Base-by-base conservation (phyloP, 805 yeast genomes). In the Clavispora fructus region DNA sequence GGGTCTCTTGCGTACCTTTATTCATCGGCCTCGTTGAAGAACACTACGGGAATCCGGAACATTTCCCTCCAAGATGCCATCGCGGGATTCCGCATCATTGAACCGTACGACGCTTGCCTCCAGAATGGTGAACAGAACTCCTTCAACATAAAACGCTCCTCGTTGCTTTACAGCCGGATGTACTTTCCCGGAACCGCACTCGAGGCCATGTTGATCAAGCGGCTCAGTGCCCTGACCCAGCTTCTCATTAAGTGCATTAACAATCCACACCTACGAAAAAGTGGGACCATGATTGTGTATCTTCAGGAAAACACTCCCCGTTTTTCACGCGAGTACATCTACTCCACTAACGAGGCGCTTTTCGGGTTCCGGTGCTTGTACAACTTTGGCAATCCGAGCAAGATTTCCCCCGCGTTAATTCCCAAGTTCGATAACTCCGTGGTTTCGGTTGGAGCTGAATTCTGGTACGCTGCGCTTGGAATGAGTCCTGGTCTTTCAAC, bases 401-500 rank as follows among this genome's bases (percentile, higher is more conserved):
- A 42, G 37, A 35, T 29, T 11, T 33, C 43, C 39, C 43, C 45
- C 14, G 50, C 47, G 4, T 16, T 47, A 31, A 40, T 67, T 3
- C 73, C 74, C 29, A 68, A 67, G 19, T 69, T 80, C 55, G 82
- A 78, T 56, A 80, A 79, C 48, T 82, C 94, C 12, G 80, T 80
- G 39, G 75, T 82, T 1, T 81, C 90, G 0, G 54, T 87, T 0
- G 99, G 99, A 0, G 79, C 85, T 9, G 99, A 94, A 65, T 52
- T 89, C 4, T 94, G 96, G 92, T 86, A 85, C 55, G 96, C 96
- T 1, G 80, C 89, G 0, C 63, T 76, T 39, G 84, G 87, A 40
- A 84, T 88, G 77, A 83, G 92, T 48, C 97, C 97, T 0, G 98
- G 97, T 0, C 61, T 91, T 16, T 87, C 96, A 0, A 79, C 95